Conservation (phyloP, 2,329 filamentous ascomycete genomes). For the Plenodomus biglobosus region DNA sequence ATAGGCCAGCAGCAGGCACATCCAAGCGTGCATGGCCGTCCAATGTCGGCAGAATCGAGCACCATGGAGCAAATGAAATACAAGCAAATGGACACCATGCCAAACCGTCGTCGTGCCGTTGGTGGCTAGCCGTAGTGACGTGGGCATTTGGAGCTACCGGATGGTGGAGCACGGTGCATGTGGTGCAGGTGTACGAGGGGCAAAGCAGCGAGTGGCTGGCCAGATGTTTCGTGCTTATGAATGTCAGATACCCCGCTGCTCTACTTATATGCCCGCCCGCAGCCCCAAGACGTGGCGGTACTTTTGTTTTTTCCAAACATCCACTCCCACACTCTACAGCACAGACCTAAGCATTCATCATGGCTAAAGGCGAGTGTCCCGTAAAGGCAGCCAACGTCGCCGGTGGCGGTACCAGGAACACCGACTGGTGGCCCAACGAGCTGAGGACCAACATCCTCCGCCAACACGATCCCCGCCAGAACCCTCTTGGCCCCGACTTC, state of each 20-base stretch:
- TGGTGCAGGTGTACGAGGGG: slow-evolving; percentile 17
- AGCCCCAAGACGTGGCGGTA: slow-evolving; percentile 3
- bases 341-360: slow-evolving; percentile 24
- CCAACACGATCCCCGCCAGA: slow-evolving; percentile 65
- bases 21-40: no score
- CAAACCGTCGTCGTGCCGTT: neutral
- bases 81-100: neutral
- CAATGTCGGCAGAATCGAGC: no score
- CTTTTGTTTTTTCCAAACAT: slow-evolving; percentile 10
- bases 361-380: slow-evolving; percentile 41
- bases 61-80: neutral
- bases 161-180: neutral
- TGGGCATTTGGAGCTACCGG: no score
- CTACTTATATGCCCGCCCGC: slow-evolving; percentile 24
- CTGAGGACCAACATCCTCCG: slow-evolving; percentile 72
- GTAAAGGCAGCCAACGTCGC: slow-evolving; percentile 38
- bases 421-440: slow-evolving; percentile 73
- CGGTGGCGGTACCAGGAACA: slow-evolving; percentile 67
- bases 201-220: slow-evolving; percentile 24
- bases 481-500: slow-evolving; percentile 67
- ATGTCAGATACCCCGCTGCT: slow-evolving; percentile 23
- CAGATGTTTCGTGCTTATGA: slow-evolving; percentile 33
- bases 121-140: no score
- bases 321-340: slow-evolving; percentile 9
- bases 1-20: neutral